Evolutionary conservation across 345 rosid species (phyloP).

Genomic region (Dipteronia sinensis): DNA sequence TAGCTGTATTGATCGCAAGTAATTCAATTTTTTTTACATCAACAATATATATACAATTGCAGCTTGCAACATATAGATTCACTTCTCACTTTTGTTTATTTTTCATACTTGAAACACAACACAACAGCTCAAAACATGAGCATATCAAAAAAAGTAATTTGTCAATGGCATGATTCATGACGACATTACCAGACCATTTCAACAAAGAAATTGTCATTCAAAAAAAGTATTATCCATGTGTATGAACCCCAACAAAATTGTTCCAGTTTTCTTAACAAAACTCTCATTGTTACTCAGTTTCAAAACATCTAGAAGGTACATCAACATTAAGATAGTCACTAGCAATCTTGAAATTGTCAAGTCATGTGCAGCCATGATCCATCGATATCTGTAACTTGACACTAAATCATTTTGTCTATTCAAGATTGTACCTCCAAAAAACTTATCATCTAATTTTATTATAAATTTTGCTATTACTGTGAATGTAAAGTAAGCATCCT

Average conservation of each 20-base stretch:
- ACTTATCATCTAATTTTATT: slow-evolving; percentile 19
- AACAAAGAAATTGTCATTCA: too few species aligned
- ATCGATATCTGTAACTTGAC: slow-evolving; percentile 10
- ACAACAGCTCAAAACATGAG: too few species aligned
- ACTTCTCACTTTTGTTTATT: too few species aligned
- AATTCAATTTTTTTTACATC: too few species aligned
- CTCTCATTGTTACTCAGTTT: background rate
- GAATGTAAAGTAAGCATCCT: slow-evolving; percentile 34
- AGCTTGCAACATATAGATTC: too few species aligned
- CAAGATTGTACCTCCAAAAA: slow-evolving; percentile 20
- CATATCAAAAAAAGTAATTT: too few species aligned
- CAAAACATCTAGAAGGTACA: background rate
- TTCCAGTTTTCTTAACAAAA: background rate
- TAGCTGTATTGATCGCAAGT: too few species aligned
- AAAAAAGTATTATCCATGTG: background rate
- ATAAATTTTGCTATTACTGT: slow-evolving; percentile 15
- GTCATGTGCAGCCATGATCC: slow-evolving; percentile 20
- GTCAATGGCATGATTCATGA: too few species aligned
- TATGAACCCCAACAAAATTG: background rate
- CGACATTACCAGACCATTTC: too few species aligned
- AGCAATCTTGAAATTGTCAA: slow-evolving; percentile 12
- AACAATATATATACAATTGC: too few species aligned
- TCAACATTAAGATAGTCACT: background rate
- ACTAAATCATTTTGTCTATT: slow-evolving; percentile 4
- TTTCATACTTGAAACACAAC: too few species aligned